Evolutionary conservation across 345 rosid species (phyloP).

Genomic region (Populus pruinosa): DNA sequence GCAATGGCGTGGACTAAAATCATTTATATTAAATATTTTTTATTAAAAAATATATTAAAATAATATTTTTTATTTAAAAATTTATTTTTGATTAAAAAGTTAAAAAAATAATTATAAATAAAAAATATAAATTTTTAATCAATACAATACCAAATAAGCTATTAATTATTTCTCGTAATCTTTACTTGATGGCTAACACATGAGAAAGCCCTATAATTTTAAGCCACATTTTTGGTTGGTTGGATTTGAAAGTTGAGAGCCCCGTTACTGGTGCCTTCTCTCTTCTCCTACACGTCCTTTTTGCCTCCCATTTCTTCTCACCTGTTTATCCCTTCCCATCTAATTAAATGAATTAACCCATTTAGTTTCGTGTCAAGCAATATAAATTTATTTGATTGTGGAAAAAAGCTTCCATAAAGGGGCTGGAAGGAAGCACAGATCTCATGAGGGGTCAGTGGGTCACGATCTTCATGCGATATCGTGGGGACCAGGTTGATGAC

Average conservation of each 20-base stretch:
- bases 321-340: neutral
- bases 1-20: neutral
- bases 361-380: too few relatives aligned
- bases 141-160: neutral
- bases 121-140: too few relatives aligned
- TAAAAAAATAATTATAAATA: too few relatives aligned
- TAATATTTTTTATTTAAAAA: too few relatives aligned
- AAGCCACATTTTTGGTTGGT: slow-evolving; percentile 34
- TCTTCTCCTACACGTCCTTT: neutral
- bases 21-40: too few relatives aligned
- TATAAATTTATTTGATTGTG: neutral
- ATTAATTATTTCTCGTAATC: slow-evolving; percentile 47
- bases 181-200: slow-evolving; percentile 45
- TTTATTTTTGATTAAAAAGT: too few relatives aligned
- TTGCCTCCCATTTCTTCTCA: slow-evolving; percentile 5
- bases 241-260: slow-evolving; percentile 21
- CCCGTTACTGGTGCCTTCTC: neutral
- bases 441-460: slow-evolving; percentile 21
- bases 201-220: slow-evolving; percentile 37
- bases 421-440: slow-evolving; percentile 21
- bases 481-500: slow-evolving; percentile 23
- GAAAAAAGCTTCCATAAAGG: slow-evolving; percentile 13
- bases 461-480: slow-evolving; percentile 39
- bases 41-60: too few relatives aligned
- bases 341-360: neutral